Conservation (phyloP, 805 yeast species). For the Dipodascus albidus region DNA sequence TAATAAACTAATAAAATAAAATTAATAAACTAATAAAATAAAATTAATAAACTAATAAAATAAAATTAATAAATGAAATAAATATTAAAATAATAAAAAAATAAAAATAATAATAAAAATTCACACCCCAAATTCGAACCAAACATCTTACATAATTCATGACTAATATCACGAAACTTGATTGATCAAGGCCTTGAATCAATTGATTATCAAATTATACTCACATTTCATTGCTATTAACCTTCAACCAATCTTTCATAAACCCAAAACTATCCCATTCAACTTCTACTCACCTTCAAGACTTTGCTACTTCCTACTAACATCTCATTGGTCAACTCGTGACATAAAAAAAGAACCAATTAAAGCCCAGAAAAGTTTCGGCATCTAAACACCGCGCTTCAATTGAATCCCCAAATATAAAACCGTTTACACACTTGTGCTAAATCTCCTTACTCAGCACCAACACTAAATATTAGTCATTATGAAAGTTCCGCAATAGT, state of each 20-base stretch:
- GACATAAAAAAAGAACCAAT: background rate
- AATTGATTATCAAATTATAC: background rate
- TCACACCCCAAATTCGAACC: background rate
- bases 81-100: too few species aligned
- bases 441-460: background rate
- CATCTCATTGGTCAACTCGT: background rate
- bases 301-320: background rate
- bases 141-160: background rate
- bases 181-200: background rate
- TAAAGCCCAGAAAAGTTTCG: background rate
- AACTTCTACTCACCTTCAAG: too few species aligned
- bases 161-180: background rate
- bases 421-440: background rate
- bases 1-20: too few species aligned
- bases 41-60: too few species aligned
- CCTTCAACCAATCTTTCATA: too few species aligned
- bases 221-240: background rate
- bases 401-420: background rate
- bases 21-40: too few species aligned
- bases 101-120: too few species aligned
- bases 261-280: too few species aligned
- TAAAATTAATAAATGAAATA: too few species aligned
- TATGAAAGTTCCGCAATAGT: background rate
- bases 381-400: background rate
- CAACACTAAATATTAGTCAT: background rate